These are phyloP conservation scores for Catunica adiposa DNA, from an alignment of 2,329 filamentous ascomycete genomes.

Conservation along the genomic window DNA sequence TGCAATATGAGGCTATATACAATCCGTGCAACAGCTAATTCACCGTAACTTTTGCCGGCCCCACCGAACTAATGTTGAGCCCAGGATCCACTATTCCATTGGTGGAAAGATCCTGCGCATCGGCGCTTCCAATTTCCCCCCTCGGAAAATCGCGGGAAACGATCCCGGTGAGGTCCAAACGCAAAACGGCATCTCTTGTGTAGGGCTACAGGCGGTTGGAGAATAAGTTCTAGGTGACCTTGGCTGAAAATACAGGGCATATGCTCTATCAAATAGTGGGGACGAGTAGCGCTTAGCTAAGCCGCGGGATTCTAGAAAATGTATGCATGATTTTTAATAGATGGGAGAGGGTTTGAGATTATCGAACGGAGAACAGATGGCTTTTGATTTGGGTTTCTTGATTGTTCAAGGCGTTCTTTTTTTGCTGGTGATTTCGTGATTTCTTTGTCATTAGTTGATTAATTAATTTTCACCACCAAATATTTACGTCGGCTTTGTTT, in stretches of 20 bases:
- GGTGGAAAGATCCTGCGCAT: not conserved
- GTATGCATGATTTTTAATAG: not conserved
- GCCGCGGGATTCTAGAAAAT: not conserved
- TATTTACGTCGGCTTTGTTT: not conserved
- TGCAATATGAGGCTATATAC: too few species aligned
- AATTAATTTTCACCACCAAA: not conserved
- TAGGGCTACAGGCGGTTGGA: too few species aligned
- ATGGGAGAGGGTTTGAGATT: not conserved
- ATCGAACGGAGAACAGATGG: not conserved
- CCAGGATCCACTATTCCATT: not conserved
- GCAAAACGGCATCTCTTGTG: too few species aligned
- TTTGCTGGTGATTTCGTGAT: not conserved
- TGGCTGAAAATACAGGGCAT: too few species aligned
- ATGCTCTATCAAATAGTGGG: not conserved
- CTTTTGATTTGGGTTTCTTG: not conserved
- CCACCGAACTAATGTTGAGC: not conserved
- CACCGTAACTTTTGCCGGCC: too few species aligned
- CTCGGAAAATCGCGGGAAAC: constrained; percentile 11
- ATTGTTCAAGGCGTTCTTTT: not conserved
- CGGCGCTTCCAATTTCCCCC: constrained; percentile 9
- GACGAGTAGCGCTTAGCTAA: constrained; percentile 5
- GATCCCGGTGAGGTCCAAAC: not conserved
- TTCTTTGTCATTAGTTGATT: not conserved
- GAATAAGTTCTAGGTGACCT: too few species aligned
- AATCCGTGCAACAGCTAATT: not conserved